Base-by-base conservation (phyloP, 2,329 filamentous ascomycete genomes). In the Sphaerostilbella broomeana region DNA sequence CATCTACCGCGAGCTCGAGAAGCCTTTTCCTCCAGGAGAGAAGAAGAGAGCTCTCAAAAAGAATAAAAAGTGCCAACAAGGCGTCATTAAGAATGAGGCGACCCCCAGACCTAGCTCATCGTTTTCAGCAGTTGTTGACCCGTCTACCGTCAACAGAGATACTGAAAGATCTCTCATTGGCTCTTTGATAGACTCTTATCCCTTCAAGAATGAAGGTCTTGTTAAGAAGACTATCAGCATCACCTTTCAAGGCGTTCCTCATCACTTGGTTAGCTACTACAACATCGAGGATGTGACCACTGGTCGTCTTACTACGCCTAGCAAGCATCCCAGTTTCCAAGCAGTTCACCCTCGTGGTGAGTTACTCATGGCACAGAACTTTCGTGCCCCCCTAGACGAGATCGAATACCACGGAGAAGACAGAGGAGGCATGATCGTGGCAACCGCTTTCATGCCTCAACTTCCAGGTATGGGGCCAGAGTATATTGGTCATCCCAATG, bases 181-280 rank as follows among this genome's bases (percentile, higher is more conserved):
- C 5, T 94, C 87, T 1, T 69, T 95, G 10, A 77, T 90, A n/a
- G 88, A 94, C 61, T 88, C 84, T 1, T 95, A 95, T 52, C 78
- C 80, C 21, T 95, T 95, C 72, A 92, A 92, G 54, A 70, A 79
- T 11, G 75, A 79, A 2, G 88, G 89, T 0, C 64, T 95, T 27
- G 77, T 95, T 47, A 95, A 95, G 72, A 95, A 95, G 69, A 95
- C 88, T 0, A 88, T 95, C 61, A 90, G 83, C 51, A 77, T 95
- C 26, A 79, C 75, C 3, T 79, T 83, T 35, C 73, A 81, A 18
- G 83, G 83, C 2, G 75, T 88, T 3, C 80, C 79, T 2, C 88
- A 94, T 54, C 88, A 94, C 53, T 66, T 95, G 36, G 87, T 95
- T 27, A 89, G 84, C 12, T 95, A 95, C 58, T 95, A 95, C 65